Conservation (phyloP, 1,284 basidiomycete genomes). For the Gastroboletus turbinatus region DNA sequence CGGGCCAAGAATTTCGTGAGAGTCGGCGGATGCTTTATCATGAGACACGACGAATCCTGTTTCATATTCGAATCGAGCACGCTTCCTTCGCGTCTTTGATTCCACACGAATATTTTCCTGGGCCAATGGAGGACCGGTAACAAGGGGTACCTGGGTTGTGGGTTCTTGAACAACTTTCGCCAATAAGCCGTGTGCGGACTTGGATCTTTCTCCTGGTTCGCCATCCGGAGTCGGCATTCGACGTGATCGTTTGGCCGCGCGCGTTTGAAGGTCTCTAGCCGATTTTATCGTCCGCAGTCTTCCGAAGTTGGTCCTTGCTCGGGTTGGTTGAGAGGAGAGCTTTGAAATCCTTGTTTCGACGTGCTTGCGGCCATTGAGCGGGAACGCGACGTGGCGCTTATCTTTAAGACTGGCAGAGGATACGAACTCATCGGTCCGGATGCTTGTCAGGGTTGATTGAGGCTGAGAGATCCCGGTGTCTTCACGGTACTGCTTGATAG, state of each 20-base stretch:
- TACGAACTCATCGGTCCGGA: not conserved
- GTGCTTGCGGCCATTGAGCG: not conserved
- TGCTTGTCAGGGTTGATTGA: not conserved
- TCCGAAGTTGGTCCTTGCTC: not conserved
- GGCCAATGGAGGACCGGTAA: not conserved
- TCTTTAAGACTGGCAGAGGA: not conserved
- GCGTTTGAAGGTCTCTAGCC: not conserved
- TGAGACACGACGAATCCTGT: not conserved
- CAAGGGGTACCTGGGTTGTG: not conserved
- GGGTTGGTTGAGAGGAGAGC: not conserved
- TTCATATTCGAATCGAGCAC: conserved; percentile 24
- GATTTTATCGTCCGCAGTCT: not conserved
- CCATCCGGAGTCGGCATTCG: not conserved
- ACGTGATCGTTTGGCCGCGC: conserved; percentile 16
- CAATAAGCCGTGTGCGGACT: not conserved
- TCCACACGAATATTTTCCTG: not conserved
- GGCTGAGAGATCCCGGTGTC: not conserved
- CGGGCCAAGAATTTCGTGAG: conserved; percentile 19
- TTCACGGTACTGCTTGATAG: not conserved
- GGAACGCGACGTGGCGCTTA: not conserved
- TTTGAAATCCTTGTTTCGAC: not conserved
- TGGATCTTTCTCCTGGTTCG: not conserved
- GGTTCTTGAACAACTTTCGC: not conserved
- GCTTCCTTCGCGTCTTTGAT: conserved; percentile 16
- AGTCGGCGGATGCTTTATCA: not conserved